Evolutionary conservation across 176 grass and related monocot genomes (phyloP).

Genomic region (Aechmea fasciata): DNA sequence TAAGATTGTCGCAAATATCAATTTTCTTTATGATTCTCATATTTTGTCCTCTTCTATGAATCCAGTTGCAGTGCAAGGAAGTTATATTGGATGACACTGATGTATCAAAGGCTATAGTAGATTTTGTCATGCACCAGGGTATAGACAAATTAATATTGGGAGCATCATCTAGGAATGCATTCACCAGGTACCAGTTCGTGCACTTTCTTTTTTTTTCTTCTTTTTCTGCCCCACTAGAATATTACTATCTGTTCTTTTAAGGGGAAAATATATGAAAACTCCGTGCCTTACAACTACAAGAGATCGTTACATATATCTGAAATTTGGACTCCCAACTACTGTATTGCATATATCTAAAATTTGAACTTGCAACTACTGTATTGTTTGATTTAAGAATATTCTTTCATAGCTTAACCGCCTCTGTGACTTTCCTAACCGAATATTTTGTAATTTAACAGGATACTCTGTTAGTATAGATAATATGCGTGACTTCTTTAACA

Average conservation of each 20-base stretch:
- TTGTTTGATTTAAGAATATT: too few relatives aligned
- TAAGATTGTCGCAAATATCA: neutral
- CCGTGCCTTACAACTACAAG: too few relatives aligned
- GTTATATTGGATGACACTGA: conserved; percentile 56
- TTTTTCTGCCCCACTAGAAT: neutral
- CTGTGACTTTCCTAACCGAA: too few relatives aligned
- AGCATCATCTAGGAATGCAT: conserved; percentile 45
- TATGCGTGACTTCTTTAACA: too few relatives aligned
- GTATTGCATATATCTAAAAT: too few relatives aligned
- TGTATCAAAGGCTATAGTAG: conserved; percentile 56
- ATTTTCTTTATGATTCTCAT: neutral
- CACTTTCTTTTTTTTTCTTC: conserved; percentile 4
- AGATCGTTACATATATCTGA: too few relatives aligned
- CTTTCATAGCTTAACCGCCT: too few relatives aligned
- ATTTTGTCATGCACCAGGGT: conserved; percentile 37
- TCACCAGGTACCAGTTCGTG: conserved; percentile 36
- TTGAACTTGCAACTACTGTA: too few relatives aligned
- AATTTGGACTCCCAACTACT: too few relatives aligned
- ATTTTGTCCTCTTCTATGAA: neutral
- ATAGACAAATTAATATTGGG: conserved; percentile 63
- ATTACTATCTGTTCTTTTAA: neutral
- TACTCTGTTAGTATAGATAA: too few relatives aligned
- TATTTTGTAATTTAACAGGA: too few relatives aligned
- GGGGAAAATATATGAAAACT: too few relatives aligned
- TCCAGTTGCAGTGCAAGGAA: conserved; percentile 83